A percentile compares a stretch with the other conserved stretches of the same genome.
These are phyloP conservation scores for Hylodesmum podocarpum DNA, from an alignment of 306 rosid species.

Conservation along the genomic window DNA sequence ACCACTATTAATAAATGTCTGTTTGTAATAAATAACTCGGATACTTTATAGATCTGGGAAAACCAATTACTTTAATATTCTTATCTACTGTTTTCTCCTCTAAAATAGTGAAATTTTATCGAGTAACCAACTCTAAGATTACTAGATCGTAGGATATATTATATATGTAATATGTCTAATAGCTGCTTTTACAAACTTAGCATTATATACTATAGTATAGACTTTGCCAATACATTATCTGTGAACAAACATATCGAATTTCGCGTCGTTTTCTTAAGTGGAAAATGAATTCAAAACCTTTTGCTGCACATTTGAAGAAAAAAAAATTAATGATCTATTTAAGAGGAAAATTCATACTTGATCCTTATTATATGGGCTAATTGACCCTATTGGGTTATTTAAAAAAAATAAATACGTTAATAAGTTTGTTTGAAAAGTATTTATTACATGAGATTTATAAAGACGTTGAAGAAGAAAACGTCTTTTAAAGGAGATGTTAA, in stretches of 20 bases:
- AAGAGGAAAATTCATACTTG: no score
- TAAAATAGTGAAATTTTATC: neutral
- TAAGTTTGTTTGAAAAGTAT: no score
- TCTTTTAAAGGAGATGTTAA: no score
- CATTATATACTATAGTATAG: neutral
- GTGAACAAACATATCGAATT: neutral
- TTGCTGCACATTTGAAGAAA: no score
- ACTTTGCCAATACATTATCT: neutral
- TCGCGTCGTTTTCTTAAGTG: no score
- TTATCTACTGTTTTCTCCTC: neutral
- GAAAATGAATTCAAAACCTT: neutral
- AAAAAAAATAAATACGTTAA: no score
- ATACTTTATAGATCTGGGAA: neutral
- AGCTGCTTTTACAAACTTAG: neutral
- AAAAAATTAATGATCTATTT: no score
- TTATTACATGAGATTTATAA: no score
- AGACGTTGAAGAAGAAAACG: no score
- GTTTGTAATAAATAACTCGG: neutral
- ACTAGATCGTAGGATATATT: neutral
- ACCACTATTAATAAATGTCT: neutral
- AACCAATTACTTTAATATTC: neutral
- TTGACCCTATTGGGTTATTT: no score
- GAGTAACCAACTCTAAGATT: neutral
- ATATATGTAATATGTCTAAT: neutral
- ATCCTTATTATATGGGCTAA: no score